Evolutionary conservation across 805 yeast genomes (phyloP), one percentile per base, ranked within the genome.

Genomic region (Scheffersomyces lignosus): DNA sequence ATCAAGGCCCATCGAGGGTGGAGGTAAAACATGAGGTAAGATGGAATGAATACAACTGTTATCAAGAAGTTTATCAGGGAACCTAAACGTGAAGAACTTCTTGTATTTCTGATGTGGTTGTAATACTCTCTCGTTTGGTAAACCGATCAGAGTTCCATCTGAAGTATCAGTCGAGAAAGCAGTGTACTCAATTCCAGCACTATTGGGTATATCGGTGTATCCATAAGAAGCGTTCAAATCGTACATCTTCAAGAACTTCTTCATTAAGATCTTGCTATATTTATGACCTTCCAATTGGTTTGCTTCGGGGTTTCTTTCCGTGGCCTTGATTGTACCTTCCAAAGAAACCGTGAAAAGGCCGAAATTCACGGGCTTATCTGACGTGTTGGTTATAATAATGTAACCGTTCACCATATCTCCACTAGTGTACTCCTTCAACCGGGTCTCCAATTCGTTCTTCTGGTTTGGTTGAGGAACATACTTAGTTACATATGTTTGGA

Each of bases 161-260:
- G 45, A 49, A 8, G 43, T 30, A 51, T 78, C 85, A 5, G 44
- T 51, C 9, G 71, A 60, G 23, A 65, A 72, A 1, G 72, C 63
- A 22, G 58, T 68, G 44, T 73, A 71, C 34, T 69, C 67, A 9
- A 71, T 54, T 0, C 77, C 73, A 14, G 79, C 80, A 25, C 78
- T 66, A 45, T 73, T 70, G 2, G 81, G 78, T 13, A 77, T 69
- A 26, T 70, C 66, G 1, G 61, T 52, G 38, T 73, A 71, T 0
- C 77, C 73, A 46, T 70, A 73, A 6, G 81, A 73, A 1, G 84
- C 84, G 51, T 75, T 71, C 30, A 79, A 48, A 49, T 80, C 85
- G 33, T 78, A 75, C 83, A 78, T 80, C 44, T 78, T 71, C 33
- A 80, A 50, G 43, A 79, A 75, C 45, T 77, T 71, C 44, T 78